Evolutionary conservation across 148 eudicot species (phyloP).

Genomic region (Gaultheria prostrata): DNA sequence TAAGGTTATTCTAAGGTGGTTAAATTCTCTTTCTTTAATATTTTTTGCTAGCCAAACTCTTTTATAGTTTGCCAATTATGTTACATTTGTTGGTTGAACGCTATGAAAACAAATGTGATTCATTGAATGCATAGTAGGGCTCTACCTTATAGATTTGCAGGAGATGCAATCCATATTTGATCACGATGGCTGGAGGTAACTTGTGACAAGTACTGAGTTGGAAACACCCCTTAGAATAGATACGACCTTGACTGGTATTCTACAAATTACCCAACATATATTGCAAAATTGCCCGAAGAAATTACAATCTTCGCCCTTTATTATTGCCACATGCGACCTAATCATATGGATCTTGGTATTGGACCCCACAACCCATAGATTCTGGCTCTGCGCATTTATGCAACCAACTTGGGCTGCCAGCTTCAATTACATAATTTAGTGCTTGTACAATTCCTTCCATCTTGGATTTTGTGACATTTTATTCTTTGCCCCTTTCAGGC

Average conservation of each 20-base stretch:
- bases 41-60: background rate
- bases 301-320: background rate
- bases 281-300: too few species aligned
- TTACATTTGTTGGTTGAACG: background rate
- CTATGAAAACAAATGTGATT: background rate
- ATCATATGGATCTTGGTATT: background rate
- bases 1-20: background rate
- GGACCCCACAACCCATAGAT: background rate
- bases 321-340: background rate
- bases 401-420: background rate
- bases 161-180: background rate
- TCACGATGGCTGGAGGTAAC: background rate
- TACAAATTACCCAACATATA: too few species aligned
- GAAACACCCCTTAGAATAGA: too few species aligned
- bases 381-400: background rate
- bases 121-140: background rate
- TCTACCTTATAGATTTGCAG: background rate
- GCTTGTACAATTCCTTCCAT: background rate
- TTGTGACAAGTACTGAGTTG: too few species aligned
- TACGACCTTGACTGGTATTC: too few species aligned
- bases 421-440: background rate
- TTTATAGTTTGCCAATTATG: background rate
- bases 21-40: background rate
- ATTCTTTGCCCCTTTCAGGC: conserved; percentile 34
- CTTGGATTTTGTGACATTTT: background rate